Evolutionary conservation across 2,329 filamentous ascomycete species (phyloP).

Genomic region (Alternaria gansuensis): DNA sequence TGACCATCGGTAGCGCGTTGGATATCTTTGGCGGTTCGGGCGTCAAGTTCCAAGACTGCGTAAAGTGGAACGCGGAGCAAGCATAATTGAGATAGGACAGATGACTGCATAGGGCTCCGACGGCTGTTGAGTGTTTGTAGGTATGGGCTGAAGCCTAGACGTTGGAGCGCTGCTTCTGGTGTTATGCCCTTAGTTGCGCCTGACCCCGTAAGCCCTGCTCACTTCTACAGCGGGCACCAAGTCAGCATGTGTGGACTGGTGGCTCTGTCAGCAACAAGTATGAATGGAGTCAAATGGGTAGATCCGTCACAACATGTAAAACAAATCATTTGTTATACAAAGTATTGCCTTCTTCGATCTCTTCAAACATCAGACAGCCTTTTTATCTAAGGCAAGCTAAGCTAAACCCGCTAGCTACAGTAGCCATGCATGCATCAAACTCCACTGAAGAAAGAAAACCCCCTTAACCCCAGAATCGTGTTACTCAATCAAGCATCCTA

Average conservation of each 20-base stretch:
- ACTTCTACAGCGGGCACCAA: too few relatives aligned
- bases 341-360: constrained; percentile 13
- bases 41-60: constrained; percentile 87
- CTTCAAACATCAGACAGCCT: constrained; percentile 2
- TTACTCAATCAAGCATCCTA: constrained; percentile 21
- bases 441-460: constrained; percentile 9
- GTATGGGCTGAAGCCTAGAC: not conserved
- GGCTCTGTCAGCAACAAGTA: not conserved
- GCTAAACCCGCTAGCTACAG: constrained; percentile 9
- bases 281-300: too few relatives aligned
- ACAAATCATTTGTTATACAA: not conserved
- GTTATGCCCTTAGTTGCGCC: too few relatives aligned
- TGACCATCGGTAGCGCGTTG: constrained; percentile 95
- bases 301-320: not conserved
- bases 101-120: not conserved
- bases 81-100: not conserved
- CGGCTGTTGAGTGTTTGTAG: not conserved
- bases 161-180: too few relatives aligned
- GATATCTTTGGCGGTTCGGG: constrained; percentile 93
- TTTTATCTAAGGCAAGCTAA: constrained; percentile 1
- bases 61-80: constrained; percentile 76
- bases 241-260: not conserved
- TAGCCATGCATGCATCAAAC: constrained; percentile 12
- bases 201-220: too few relatives aligned
- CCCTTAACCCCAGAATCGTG: constrained; percentile 16